These are phyloP conservation scores for Chiua virens DNA, from an alignment of 768 basidiomycete species.

Conservation along the genomic window DNA sequence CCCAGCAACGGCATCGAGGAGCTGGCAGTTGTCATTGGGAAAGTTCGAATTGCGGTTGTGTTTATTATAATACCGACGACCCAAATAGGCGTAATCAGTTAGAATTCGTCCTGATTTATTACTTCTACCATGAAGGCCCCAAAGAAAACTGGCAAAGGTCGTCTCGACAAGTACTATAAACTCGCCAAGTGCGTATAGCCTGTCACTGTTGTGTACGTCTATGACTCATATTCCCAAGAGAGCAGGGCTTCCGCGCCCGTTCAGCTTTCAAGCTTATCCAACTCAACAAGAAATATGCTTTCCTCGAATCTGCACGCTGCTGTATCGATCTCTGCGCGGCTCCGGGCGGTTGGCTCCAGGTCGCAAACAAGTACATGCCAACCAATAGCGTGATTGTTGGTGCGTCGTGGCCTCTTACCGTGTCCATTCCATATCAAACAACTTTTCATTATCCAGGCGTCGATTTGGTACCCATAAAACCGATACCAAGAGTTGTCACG, in stretches of 20 bases:
- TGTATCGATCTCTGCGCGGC: slow-evolving; percentile 98
- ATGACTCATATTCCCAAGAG: slow-evolving; percentile 48
- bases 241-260: slow-evolving; percentile 99
- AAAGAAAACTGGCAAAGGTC: slow-evolving; percentile 96
- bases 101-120: neutral
- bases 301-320: slow-evolving; percentile 86
- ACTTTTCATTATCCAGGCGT: slow-evolving; percentile 57
- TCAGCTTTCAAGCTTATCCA: slow-evolving; percentile 99
- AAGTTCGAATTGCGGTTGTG: neutral
- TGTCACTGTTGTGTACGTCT: slow-evolving; percentile 1
- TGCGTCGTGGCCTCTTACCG: slow-evolving; percentile 33
- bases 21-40: slow-evolving; percentile 15
- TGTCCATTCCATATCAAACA: slow-evolving; percentile 8
- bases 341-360: slow-evolving; percentile 98
- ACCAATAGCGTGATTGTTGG: slow-evolving; percentile 89
- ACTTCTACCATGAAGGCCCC: slow-evolving; percentile 65
- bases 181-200: slow-evolving; percentile 69
- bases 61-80: neutral
- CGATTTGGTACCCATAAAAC: slow-evolving; percentile 94
- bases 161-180: slow-evolving; percentile 96
- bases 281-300: slow-evolving; percentile 95
- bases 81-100: slow-evolving; percentile 20
- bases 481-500: slow-evolving; percentile 89
- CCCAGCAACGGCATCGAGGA: slow-evolving; percentile 32
- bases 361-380: slow-evolving; percentile 97